Conservation (phyloP, 139 green algal species). For the Chlorella sp. region DNA sequence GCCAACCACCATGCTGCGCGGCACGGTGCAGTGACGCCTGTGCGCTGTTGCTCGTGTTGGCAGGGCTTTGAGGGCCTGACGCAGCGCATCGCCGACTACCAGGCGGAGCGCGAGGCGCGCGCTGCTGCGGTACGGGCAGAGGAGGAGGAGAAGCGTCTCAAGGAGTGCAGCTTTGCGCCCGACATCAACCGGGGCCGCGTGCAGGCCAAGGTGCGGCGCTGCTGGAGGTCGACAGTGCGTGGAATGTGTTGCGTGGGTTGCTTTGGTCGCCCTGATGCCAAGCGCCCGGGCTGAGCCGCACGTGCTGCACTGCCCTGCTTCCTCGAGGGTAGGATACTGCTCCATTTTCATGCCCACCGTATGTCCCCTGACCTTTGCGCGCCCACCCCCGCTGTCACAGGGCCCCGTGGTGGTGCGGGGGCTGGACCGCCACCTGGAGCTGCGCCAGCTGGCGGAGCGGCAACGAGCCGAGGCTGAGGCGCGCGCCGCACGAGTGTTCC, state of each 20-base stretch:
- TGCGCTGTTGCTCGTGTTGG: too few species aligned
- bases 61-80: slow-evolving; percentile 33
- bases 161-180: slow-evolving; percentile 34
- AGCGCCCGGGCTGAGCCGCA: background rate
- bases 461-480: slow-evolving; percentile 25
- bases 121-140: background rate
- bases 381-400: background rate
- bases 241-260: background rate
- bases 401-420: slow-evolving; percentile 32
- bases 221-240: background rate
- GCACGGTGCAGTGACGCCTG: background rate
- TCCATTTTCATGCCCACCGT: background rate
- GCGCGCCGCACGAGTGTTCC: slow-evolving; percentile 28
- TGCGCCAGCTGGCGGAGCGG: slow-evolving; percentile 34
- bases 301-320: too few species aligned
- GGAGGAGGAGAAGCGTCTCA: slow-evolving; percentile 7
- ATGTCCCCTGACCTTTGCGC: background rate
- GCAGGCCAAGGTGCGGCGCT: slow-evolving; percentile 11
- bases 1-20: too few species aligned
- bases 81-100: slow-evolving; percentile 13
- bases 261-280: background rate
- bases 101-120: slow-evolving; percentile 12
- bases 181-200: slow-evolving; percentile 16
- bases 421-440: slow-evolving; percentile 37
- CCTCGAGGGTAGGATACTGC: too few species aligned